Conservation (phyloP, 2,329 filamentous ascomycete genomes). For the Malbranchea cinnamomea region DNA sequence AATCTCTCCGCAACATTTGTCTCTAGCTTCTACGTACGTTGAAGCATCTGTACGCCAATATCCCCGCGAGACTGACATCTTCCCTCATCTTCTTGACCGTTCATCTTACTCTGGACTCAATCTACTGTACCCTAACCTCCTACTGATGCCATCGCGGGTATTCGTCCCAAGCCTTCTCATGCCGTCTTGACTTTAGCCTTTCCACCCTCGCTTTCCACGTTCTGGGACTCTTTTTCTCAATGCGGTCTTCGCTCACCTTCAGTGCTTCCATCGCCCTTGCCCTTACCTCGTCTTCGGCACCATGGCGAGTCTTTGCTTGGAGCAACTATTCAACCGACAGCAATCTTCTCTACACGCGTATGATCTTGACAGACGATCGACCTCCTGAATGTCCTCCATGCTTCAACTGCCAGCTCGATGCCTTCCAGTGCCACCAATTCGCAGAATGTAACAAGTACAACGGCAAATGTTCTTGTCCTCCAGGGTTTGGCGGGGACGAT, state of each 20-base stretch:
- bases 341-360: slow-evolving; percentile 44
- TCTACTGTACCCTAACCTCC: too few relatives aligned
- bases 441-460: slow-evolving; percentile 77
- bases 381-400: slow-evolving; percentile 43
- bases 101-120: too few relatives aligned
- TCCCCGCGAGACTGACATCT: too few relatives aligned
- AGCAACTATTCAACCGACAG: slow-evolving; percentile 46
- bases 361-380: slow-evolving; percentile 57
- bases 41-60: too few relatives aligned
- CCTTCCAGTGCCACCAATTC: slow-evolving; percentile 82
- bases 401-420: slow-evolving; percentile 95
- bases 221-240: too few relatives aligned
- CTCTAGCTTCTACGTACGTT: too few relatives aligned
- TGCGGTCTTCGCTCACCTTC: slow-evolving; percentile 7
- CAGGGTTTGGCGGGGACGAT: slow-evolving; percentile 87
- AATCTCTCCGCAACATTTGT: too few relatives aligned
- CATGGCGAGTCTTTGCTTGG: slow-evolving; percentile 15
- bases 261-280: slow-evolving; percentile 6
- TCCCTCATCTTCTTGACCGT: too few relatives aligned
- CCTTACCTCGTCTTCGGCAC: slow-evolving; percentile 14
- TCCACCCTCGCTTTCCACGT: too few relatives aligned
- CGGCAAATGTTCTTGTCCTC: slow-evolving; percentile 82
- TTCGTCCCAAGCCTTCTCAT: background rate
- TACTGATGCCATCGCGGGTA: too few relatives aligned
- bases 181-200: background rate